Percentiles rank a stretch among this genome's conserved stretches.
Evolutionary conservation across 2,329 filamentous ascomycete species (phyloP).

Genomic region (Penicillium expansum): DNA sequence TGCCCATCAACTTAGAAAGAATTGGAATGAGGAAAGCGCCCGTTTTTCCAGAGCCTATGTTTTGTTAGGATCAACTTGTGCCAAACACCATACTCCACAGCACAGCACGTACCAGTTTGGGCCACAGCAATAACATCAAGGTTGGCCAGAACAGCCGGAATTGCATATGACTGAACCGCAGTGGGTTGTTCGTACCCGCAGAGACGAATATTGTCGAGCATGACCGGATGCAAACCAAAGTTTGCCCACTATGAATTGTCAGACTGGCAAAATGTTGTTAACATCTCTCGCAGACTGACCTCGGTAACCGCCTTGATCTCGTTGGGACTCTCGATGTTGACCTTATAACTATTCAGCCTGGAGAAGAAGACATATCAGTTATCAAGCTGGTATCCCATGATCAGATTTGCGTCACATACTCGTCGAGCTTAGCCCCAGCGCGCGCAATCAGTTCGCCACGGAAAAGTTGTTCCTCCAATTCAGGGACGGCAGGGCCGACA

Average conservation of each 20-base stretch:
- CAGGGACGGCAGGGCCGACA: constrained; percentile 67
- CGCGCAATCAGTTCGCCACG: constrained; percentile 51
- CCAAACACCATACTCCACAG: background rate
- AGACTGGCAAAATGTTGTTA: background rate
- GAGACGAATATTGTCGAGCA: constrained; percentile 73
- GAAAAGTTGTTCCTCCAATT: constrained; percentile 76
- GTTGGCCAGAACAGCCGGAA: constrained; percentile 74
- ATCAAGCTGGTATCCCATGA: background rate
- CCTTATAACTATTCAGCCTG: constrained; percentile 13
- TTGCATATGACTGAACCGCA: constrained; percentile 80
- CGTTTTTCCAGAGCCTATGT: constrained; percentile 90
- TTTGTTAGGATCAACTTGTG: constrained; percentile 4
- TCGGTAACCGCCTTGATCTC: constrained; percentile 5
- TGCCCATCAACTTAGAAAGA: constrained; percentile 89
- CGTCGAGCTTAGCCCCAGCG: constrained; percentile 62
- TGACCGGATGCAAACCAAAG: constrained; percentile 79
- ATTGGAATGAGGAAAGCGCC: constrained; percentile 89
- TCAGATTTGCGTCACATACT: constrained; percentile 44
- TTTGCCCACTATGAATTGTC: constrained; percentile 60
- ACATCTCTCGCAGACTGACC: constrained; percentile 6
- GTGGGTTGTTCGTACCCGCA: constrained; percentile 72
- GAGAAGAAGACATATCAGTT: background rate
- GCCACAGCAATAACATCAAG: constrained; percentile 85
- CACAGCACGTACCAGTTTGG: constrained; percentile 73
- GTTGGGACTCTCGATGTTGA: constrained; percentile 13